These are phyloP conservation scores for Hymenoscyphus linearis DNA, from an alignment of 2,329 filamentous ascomycete species.

Conservation along the genomic window DNA sequence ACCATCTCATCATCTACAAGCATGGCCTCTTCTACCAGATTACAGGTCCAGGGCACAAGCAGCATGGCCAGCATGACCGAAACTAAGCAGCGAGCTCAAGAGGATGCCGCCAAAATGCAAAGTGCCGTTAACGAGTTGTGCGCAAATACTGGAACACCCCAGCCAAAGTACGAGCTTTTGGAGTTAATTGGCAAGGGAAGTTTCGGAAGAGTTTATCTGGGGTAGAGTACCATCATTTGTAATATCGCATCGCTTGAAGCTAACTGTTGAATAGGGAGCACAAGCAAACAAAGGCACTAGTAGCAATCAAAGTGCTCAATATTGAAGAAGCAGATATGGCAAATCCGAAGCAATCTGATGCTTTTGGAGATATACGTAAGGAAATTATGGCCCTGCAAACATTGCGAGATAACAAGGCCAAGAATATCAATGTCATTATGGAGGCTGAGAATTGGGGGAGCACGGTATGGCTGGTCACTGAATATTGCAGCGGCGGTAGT, in stretches of 20 bases:
- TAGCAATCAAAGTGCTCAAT: conserved; percentile 79
- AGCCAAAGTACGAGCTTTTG: conserved; percentile 61
- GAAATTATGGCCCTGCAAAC: conserved; percentile 66
- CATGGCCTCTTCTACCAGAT: not conserved
- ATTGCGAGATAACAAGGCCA: conserved; percentile 67
- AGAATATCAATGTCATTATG: conserved; percentile 77
- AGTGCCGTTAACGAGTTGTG: conserved; percentile 57
- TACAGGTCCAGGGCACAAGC: conserved; percentile 14
- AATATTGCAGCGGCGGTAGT: conserved; percentile 81
- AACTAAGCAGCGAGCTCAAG: conserved; percentile 12
- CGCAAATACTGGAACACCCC: conserved; percentile 51
- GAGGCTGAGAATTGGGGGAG: conserved; percentile 73
- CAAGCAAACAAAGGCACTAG: conserved; percentile 41
- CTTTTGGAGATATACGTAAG: conserved; percentile 64
- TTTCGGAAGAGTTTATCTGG: conserved; percentile 71
- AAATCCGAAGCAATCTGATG: conserved; percentile 59
- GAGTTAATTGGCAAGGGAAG: conserved; percentile 72
- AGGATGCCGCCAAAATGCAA: conserved; percentile 69
- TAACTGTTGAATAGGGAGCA: conserved; percentile 23
- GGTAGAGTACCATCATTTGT: conserved; percentile 19
- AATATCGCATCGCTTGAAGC: not conserved
- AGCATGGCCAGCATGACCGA: too few relatives aligned
- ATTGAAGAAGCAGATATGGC: conserved; percentile 71
- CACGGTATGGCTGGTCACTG: conserved; percentile 82
- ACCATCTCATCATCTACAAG: not conserved